Base-by-base conservation (phyloP, 1,139 yeast genomes). In the Geotrichum histeridarum region DNA sequence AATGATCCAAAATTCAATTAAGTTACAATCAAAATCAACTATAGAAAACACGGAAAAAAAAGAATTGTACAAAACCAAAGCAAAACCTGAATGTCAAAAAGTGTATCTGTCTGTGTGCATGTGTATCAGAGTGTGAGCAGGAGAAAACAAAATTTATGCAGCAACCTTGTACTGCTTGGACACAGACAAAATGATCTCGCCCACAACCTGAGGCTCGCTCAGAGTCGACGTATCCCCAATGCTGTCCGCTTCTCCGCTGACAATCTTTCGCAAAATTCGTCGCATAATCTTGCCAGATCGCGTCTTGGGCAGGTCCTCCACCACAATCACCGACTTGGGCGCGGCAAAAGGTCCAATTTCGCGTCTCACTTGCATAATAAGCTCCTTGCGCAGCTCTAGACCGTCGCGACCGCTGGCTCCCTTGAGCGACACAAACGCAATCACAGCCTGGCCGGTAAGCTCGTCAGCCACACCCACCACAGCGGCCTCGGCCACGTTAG, bases 271-370 rank as follows among this genome's bases (percentile, higher is more conserved):
- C 74, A 93, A 80, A 65, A 93, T 87, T 78, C 99, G 87, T 80
- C 99, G 86, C 96, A 93, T 91, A 71, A 93, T 91, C 81, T 93
- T 93, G 67, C 99, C 99, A 33, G 96, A 89, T 77, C 99, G 83
- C 37, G 99, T 93, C 81, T 90, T 91, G 73, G 99, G 99, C 72
- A 93, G 81, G 69, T 93, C 99, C 57, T 79, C 81, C 55, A 93
- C 96, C 60, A 90, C 77, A 60, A 91, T 82, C 55, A 91, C 91
- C 46, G 86, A 78, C 76, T 91, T 91, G 71, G 99, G 99, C 56
- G 98, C 95, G 45, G 99, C 99, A 74, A 93, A 93, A 55, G 99
- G 99, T 54, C 99, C 99, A 70, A 93, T 93, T 68, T 85, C 89
- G 69, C 86, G 84, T 77, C 99, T 85, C 52, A 93, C 97, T 66